Evolutionary conservation across 2,329 filamentous ascomycete genomes (phyloP).

Genomic region (Scedosporium aurantiacum): DNA sequence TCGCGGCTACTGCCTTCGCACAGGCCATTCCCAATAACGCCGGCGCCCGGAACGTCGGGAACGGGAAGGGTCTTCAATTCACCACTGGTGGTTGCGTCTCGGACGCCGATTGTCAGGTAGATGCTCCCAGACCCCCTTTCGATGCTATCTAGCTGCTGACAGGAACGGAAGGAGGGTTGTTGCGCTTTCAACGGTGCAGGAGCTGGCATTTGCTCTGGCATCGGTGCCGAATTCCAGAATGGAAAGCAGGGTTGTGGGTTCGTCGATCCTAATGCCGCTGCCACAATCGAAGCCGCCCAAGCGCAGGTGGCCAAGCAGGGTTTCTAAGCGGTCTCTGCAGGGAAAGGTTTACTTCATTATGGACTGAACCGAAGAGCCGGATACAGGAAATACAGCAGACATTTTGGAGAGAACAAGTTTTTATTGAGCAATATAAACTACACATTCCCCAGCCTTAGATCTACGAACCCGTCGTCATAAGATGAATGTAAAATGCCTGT

Average conservation of each 20-base stretch:
- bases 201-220: constrained; percentile 18
- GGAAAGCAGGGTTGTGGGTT: constrained; percentile 24
- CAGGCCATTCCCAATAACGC: constrained; percentile 15
- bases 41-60: constrained; percentile 16
- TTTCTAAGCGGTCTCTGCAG: constrained; percentile 3
- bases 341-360: no score
- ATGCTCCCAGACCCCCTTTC: constrained; percentile 6
- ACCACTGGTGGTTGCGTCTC: constrained; percentile 16
- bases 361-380: no score
- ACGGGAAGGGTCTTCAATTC: constrained; percentile 10
- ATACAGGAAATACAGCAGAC: no score
- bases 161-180: constrained; percentile 9
- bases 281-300: constrained; percentile 9
- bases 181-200: constrained; percentile 16
- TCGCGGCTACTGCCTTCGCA: constrained; percentile 12
- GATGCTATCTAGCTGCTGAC: no score
- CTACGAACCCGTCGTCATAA: no score
- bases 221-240: constrained; percentile 16
- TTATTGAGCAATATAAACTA: no score
- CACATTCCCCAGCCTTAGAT: no score
- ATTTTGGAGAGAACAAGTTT: no score
- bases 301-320: constrained; percentile 9
- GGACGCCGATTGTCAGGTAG: constrained; percentile 15
- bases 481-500: no score
- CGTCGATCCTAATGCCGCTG: constrained; percentile 11